Percentiles rank a stretch among this genome's conserved stretches.
Conservation (phyloP, 495 filamentous ascomycete species). For the Cercophora scortea region DNA sequence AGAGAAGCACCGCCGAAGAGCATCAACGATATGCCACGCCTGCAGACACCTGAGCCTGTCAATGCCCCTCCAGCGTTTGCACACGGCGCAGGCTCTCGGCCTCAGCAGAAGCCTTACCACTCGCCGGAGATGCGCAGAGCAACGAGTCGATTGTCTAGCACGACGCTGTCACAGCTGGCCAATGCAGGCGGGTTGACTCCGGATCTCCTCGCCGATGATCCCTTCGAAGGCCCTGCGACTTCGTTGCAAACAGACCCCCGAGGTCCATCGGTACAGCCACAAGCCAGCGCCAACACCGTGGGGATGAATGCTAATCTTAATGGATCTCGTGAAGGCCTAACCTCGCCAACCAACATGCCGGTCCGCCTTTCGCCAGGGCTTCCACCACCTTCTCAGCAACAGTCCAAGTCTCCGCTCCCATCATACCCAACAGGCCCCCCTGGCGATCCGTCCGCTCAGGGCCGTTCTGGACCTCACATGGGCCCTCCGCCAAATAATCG, state of each 20-base stretch:
- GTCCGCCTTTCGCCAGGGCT: conserved; percentile 20
- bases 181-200: conserved; percentile 48
- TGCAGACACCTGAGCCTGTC: conserved; percentile 64
- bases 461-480: conserved; percentile 2
- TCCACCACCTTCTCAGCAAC: conserved; percentile 22
- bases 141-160: conserved; percentile 72
- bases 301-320: conserved; percentile 42
- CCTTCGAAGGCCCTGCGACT: conserved; percentile 6
- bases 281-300: conserved; percentile 31
- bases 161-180: conserved; percentile 69
- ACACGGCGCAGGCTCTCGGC: conserved; percentile 38
- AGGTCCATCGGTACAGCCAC: conserved; percentile 38
- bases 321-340: conserved; percentile 44
- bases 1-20: conserved; percentile 18
- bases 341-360: conserved; percentile 16
- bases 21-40: conserved; percentile 45
- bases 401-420: conserved; percentile 26
- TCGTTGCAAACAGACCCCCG: conserved; percentile 26
- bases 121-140: conserved; percentile 68
- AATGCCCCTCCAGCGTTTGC: conserved; percentile 68
- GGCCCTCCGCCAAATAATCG: neutral
- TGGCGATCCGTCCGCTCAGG: neutral
- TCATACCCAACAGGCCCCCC: conserved; percentile 6
- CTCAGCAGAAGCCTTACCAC: conserved; percentile 57
- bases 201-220: conserved; percentile 12